phyloP scores from a whole-genome alignment of 1,284 basidiomycete species.

The Pseudozyma hubeiensis region DNA sequence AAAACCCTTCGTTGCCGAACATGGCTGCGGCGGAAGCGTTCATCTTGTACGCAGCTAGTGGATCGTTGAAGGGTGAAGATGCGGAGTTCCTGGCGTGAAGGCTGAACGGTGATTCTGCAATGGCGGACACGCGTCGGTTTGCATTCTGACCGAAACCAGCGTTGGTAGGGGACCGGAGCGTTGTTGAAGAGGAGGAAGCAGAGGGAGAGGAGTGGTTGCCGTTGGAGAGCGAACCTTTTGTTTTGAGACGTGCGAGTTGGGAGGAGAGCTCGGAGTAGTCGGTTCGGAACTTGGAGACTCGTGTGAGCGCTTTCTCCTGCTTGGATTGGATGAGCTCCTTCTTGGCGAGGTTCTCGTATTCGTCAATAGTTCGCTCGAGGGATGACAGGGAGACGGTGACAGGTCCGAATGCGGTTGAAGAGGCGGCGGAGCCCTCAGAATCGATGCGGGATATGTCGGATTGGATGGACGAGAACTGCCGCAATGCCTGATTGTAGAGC shows the following conservation, averaged over 20 bases:
- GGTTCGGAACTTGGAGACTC: conserved; percentile 62
- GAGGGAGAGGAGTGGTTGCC: conserved; percentile 5
- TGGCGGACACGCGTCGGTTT: conserved; percentile 19
- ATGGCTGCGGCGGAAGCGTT: conserved; percentile 61
- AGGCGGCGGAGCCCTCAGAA: conserved; percentile 29
- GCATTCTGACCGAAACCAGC: conserved; percentile 19
- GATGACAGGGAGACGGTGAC: conserved; percentile 60
- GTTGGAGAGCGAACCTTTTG: conserved; percentile 32
- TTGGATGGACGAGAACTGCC: conserved; percentile 65
- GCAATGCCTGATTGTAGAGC: conserved; percentile 66
- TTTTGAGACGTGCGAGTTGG: conserved; percentile 50
- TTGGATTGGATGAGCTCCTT: conserved; percentile 64
- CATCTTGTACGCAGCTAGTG: conserved; percentile 64
- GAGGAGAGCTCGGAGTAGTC: conserved; percentile 58
- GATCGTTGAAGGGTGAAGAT: conserved; percentile 35
- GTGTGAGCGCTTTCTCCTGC: conserved; percentile 63
- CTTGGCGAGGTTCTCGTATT: conserved; percentile 66
- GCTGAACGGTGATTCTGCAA: conserved; percentile 58
- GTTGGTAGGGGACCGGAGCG: conserved; percentile 24
- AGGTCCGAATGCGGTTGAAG: conserved; percentile 47
- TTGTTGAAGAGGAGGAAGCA: conserved; percentile 7
- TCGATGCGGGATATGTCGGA: conserved; percentile 61
- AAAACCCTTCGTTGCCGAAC: conserved; percentile 51
- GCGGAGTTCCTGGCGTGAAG: conserved; percentile 52
- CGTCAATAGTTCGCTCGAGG: conserved; percentile 64